Evolutionary conservation across 140 eudicot genomes (phyloP), one percentile per base, ranked within the genome.

Genomic region (Ambrosia hybrid): DNA sequence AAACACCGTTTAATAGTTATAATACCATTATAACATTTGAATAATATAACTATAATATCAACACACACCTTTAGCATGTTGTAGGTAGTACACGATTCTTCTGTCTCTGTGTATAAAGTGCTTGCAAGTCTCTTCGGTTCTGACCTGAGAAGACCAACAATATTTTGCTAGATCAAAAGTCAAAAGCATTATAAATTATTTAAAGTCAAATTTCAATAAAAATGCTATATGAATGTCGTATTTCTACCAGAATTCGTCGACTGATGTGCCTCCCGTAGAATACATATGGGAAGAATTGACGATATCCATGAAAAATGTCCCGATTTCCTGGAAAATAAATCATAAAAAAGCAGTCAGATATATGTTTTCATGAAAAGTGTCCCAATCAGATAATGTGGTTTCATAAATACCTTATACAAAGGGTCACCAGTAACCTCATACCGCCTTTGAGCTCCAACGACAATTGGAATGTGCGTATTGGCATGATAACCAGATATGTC

Each of bases 1-100:
- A 34, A 52, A 69, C 2, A 17, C 15, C 38, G 51, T 48, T 46
- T 30, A 30, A 30, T 30, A 30, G 34, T 30, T 30, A 30, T 30
- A 30, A 30, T n/a, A n/a, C n/a, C n/a, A n/a, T n/a, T n/a, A n/a
- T n/a, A n/a, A n/a, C n/a, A n/a, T n/a, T n/a, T n/a, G n/a, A n/a
- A n/a, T n/a, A n/a, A n/a, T n/a, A n/a, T n/a, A n/a, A 17, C 0
- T 17, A 17, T 16, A 21, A 7, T 3, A 45, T 73, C 2, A 34
- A 36, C 53, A 57, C 49, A 72, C 26, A 92, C 96, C 95, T 92
- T 92, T 57, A 92, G 85, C 98, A 92, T 92, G 82, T 92, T 92
- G 73, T 89, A 89, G 17, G 96, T 92, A 11, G 98, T 89, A 68
- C 98, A 92, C 36, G 96, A 92, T 74, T 92, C 98, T 80, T 84